Base-by-base conservation (phyloP, 345 rosid species). In the Ceriops decandra region DNA sequence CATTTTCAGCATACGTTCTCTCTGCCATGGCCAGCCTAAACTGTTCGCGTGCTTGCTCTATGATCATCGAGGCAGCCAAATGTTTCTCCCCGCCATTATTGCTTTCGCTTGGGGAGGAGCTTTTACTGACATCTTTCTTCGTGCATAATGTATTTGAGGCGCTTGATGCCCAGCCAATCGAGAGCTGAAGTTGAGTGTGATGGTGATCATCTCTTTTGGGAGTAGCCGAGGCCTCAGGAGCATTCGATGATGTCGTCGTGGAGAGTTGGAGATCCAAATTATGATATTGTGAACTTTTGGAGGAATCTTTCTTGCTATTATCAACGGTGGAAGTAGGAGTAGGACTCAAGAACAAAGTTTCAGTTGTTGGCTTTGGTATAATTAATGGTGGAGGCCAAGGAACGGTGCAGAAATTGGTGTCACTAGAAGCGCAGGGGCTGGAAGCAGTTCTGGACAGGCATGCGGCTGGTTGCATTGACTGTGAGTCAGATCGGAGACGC, bases 191-290 rank as follows among this genome's bases (percentile, higher is more conserved):
- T 31, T 81, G 86, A 33, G 89, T 82, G 13, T 82, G 74, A 66
- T 81, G 82, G 49, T 73, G 72, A 31, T 80, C 79, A 19, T 83
- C 85, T 54, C 53, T 63, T 71, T 71, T 76, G 2, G 83, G 73
- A n/a, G 77, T 73, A 68, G 70, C 63, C 13, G 77, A 68, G 35
- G 73, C 62, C 22, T 76, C 60, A 5, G 54, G 20, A 15, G 74
- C 75, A 38, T 76, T 72, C 5, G 82, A 30, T 7, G 82, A 71
- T 33, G 85, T 79, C 46, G 79, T 72, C 47, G 85, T 81, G 36
- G 80, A 80, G 35, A 89, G 85, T 79, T 83, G 90, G 52, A 89
- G 90, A 69, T 89, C 92, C 71, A 89, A 80, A 69, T 89, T 89
- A 75, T 84, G 82, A 63, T 74, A 54, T 21, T 71, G 73, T 32